phyloP scores from a whole-genome alignment of 2,329 filamentous ascomycete species.

The Xenoacremonium recifei region DNA sequence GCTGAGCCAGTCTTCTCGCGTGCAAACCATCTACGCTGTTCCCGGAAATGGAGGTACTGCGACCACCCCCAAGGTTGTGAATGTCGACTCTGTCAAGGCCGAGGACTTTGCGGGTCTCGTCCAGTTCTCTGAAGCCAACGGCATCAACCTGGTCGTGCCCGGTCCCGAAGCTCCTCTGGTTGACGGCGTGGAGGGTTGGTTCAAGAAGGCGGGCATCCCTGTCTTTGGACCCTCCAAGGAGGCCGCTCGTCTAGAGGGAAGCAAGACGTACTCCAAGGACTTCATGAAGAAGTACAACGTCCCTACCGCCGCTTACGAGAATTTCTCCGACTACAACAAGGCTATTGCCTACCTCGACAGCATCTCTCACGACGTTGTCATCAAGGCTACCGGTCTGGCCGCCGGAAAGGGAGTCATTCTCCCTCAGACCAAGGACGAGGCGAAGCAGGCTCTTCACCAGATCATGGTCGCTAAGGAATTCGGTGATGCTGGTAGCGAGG shows the following conservation, averaged over 20 bases:
- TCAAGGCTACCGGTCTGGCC: constrained; percentile 90
- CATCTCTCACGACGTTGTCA: constrained; percentile 73
- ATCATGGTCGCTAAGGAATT: constrained; percentile 92
- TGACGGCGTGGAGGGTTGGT: constrained; percentile 82
- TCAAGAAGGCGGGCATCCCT: constrained; percentile 69
- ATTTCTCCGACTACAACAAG: constrained; percentile 75
- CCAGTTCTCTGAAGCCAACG: constrained; percentile 68
- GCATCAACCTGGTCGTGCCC: constrained; percentile 80
- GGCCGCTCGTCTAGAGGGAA: constrained; percentile 89
- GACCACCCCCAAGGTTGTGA: constrained; percentile 67
- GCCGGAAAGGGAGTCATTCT: constrained; percentile 96
- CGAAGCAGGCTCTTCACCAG: constrained; percentile 74
- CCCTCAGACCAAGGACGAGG: constrained; percentile 77
- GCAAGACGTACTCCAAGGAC: constrained; percentile 96
- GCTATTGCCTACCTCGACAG: constrained; percentile 73
- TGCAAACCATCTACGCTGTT: constrained; percentile 70
- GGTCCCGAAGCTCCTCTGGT: constrained; percentile 94
- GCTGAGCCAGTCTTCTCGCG: constrained; percentile 75
- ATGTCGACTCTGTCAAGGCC: constrained; percentile 66
- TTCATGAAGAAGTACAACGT: constrained; percentile 93
- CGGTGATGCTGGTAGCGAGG: constrained; percentile 80
- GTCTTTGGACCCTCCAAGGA: constrained; percentile 84
- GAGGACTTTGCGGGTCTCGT: constrained; percentile 79
- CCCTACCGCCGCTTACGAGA: constrained; percentile 86
- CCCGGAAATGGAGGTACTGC: constrained; percentile 88